Evolutionary conservation across 768 basidiomycete species (phyloP), one percentile per base, ranked within the genome.

Genomic region (Kwoniella bestiolae): DNA sequence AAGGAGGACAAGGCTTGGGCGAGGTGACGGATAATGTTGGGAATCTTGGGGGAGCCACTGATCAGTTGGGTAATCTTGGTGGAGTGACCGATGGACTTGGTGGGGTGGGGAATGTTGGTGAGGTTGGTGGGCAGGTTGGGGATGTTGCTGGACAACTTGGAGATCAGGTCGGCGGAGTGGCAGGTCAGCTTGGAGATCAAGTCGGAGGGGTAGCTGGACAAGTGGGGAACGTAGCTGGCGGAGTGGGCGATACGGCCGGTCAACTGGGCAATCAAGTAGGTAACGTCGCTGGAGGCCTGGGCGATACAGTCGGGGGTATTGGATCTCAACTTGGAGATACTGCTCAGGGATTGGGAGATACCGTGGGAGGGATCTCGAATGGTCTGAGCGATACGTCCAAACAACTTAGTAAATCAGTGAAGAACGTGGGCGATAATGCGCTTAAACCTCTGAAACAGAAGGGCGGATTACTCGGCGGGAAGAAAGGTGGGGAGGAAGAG

Each of bases 121-220:
- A 47, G 5, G 46, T 49, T 25, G 58, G 58, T 14, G 58, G 58
- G 18, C 28, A 47, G 8, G 58, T 49, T 14, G 58, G 58, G 9
- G 41, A 45, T 5, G 38, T 58, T n/a, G 56, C 32, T 46, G 56
- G 44, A 26, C 56, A 58, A 29, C 6, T 58, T 11, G 56, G 56
- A 8, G 47, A 60, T 32, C 47, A 47, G 34, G 58, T 50, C 21
- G 58, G 58, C 5, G 29, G 45, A 11, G 45, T 38, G 25, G 44
- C 47, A 6, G 57, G 57, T 23, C 57, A 59, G 14, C 34, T 59
- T 23, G 57, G 57, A 26, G 57, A 35, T 32, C 45, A 46, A 31
- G 57, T 47, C 6, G 57, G 57, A 18, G 38, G 41, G 16, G 46
- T 60, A 3, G 46, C 58, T 11, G 58, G 58, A 23, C 58, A 60